Evolutionary conservation across 306 rosid genomes (phyloP), one percentile per base, ranked within the genome.

Genomic region (Corylus heterophylla): DNA sequence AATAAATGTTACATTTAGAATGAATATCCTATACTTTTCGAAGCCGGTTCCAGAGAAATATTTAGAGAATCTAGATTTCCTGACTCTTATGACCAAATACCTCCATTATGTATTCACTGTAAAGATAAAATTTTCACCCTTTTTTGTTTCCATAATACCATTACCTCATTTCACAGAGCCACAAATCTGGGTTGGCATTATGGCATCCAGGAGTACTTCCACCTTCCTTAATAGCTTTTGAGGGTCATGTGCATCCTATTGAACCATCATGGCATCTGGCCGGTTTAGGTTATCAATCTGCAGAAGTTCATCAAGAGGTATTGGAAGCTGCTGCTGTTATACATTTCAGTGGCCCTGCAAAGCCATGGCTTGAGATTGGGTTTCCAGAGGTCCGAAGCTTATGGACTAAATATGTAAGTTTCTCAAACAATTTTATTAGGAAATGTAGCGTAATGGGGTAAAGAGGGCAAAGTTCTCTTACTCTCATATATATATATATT

Each of bases 321-420:
- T 55, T 94, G 79, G 86, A 87, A 82, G 88, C 89, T 59, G 89
- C 98, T 8, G 79, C 91, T 52, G 89, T 89, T 16, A 68, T 92
- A 73, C 98, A 94, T 78, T 92, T 92, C 94, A 90, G 94, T 51
- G 98, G 98, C 79, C 98, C 97, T 35, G 97, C 96, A 62, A 94
- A 94, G 86, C 97, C 98, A n/a, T 92, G 98, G 97, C 97, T 94
- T 7, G 97, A 92, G 85, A 92, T 92, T 54, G 88, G 96, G 54
- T 82, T 79, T 79, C 91, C 98, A 22, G 89, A 88, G 89, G 92
- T 87, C 85, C 89, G 91, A 61, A 87, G 86, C 74, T 84, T 89
- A 63, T 94, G 98, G 98, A 87, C 69, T 71, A 89, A 82, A 83
- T 85, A 92, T 83, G 92, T 92, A 83, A 92, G 88, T 83, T 78